Base-by-base conservation (phyloP, 176 grass and related monocot genomes). In the Pontederia crassipes region DNA sequence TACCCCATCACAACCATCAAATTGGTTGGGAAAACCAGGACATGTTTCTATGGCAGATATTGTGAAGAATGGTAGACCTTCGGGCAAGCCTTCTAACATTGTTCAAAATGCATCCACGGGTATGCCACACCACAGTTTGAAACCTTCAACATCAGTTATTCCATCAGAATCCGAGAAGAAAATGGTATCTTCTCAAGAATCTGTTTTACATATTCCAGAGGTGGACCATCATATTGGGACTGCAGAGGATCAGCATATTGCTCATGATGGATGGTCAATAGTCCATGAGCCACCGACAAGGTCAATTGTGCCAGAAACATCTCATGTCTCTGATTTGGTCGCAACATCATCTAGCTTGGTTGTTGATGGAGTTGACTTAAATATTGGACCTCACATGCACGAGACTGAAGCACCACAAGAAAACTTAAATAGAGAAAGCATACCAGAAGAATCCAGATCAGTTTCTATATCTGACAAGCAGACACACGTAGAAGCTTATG, bases 31-130 rank as follows among this genome's bases (percentile, higher is more conserved):
- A 67, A 62, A 67, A 0, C 76, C 81, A 46, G 92, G 87, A 72
- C 92, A 91, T 47, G 32, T 88, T 57, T 97, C 92, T 5, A 85
- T 97, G 92, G 92, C 87, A 1, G 92, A 97, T 73, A 80, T 97
- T 72, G 92, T 97, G 28, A 97, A 97, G 74, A 91, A 80, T 84
- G 87, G 92, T 9, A 78, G 79, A 65, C 84, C 87, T 67, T 83
- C 83, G 68, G 76, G 12, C 17, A 97, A 83, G 65, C 45, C 84
- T 58, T 67, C 77, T 78, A 64, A 88, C 61, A 69, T 76, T 0
- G 73, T 78, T 61, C 84, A 97, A 46, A 85, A 85, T 74, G 85
- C 84, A 71, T 75, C 81, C 52, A 85, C 88, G 66, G 72, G 80
- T 57, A 63, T 74, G 48, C 53, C 74, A 81, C 77, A 60, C 50